Base-by-base conservation (phyloP, 2,329 filamentous ascomycete genomes). In the Venturia nashicola region DNA sequence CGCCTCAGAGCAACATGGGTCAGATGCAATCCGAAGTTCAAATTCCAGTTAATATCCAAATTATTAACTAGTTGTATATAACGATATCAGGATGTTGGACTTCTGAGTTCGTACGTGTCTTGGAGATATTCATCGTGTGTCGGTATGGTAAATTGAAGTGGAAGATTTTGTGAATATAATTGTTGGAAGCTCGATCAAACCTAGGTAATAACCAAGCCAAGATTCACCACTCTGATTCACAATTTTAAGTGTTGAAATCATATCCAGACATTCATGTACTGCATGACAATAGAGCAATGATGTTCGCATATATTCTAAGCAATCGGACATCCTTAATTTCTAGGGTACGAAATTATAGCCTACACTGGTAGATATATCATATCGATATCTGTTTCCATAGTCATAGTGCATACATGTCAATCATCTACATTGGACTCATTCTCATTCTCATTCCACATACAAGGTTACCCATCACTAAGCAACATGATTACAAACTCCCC, bases 391-490 rank as follows among this genome's bases (percentile, higher is more conserved):
- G 16, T 5, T 16, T 34, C 7, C 23, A 55, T 14, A 32, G 27
- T 55, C 48, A 55, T 9, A 20, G 27, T 9, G 23, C 27, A 55
- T 32, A 20, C 20, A 32, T 57, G 14, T 12, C 5, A 32, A 36
- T 36, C 32, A 57, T 57, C 23, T 57, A 39, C 32, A 57, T 57
- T 34, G 36, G 5, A n/a, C 51, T 36, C 51, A 57, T 57, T 34
- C 32, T 57, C 51, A 57, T 57, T 36, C 51, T 57, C 51, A 57
- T 57, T n/a, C 32, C 51, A 57, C 51, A 36, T 57, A 57, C 51
- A 36, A 20, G 14, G 27, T 18, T n/a, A 34, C 27, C 48, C 32
- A 36, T 18, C 23, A 57, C 51, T 9, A 36, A 57, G 32, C n/a
- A 57, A 57, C 51, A 36, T 51, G 20, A 57, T 18, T 34, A 36